phyloP scores from a whole-genome alignment of 345 rosid species.

The Sisymbrium altissimum region DNA sequence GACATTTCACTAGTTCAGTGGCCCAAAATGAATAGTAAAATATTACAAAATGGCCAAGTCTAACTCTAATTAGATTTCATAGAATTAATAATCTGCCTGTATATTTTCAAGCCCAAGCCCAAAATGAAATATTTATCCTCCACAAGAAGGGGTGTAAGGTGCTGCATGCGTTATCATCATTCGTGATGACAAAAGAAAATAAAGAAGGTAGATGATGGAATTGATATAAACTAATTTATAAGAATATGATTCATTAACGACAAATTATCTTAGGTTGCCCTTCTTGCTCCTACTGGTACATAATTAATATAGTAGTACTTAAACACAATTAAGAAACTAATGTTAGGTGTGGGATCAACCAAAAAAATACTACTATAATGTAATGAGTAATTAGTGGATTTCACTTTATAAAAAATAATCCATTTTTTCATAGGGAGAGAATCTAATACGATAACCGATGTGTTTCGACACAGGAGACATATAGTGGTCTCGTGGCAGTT shows the following conservation, averaged over 20 bases:
- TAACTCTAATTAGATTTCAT: not conserved
- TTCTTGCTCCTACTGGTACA: conserved; percentile 11
- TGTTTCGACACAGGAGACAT: conserved; percentile 31
- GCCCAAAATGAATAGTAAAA: not conserved
- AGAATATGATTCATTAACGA: conserved; percentile 17
- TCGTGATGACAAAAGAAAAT: not conserved
- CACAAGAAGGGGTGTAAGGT: not conserved
- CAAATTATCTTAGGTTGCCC: conserved; percentile 18
- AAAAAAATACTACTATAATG: not conserved
- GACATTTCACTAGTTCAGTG: not conserved
- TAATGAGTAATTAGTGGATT: conserved; percentile 17
- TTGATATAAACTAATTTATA: not conserved
- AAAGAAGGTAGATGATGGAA: not conserved
- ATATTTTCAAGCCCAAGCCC: conserved; percentile 1
- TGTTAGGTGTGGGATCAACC: conserved; percentile 17
- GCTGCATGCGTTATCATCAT: conserved; percentile 9
- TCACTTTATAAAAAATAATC: not conserved
- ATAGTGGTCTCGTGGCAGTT: conserved; percentile 23
- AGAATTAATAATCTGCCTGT: not conserved
- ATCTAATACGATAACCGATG: conserved; percentile 29
- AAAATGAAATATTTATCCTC: not conserved
- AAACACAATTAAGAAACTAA: not conserved
- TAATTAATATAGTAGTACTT: not conserved
- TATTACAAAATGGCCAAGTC: not conserved
- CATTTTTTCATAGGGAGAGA: conserved; percentile 17